Evolutionary conservation across 2,329 filamentous ascomycete species (phyloP), one percentile per base, ranked within the genome.

Genomic region (Aspergillus bombycis): DNA sequence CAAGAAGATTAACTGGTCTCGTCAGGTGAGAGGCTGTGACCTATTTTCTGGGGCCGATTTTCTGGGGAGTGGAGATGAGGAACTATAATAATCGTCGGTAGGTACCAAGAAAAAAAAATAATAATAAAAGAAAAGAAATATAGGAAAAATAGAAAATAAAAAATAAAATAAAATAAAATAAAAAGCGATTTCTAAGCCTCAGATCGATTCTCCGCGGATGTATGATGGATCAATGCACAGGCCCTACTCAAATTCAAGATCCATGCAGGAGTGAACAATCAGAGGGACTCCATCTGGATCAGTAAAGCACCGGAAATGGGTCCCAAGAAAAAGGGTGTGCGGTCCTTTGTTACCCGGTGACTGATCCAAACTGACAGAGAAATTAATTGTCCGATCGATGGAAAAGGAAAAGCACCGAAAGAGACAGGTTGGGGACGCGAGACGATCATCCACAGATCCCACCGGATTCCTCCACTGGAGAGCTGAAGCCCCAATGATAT

Each of bases 1-100:
- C 28, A 36, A 54, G 30, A 36, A 54, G 30, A 36, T 36, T 11
- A 30, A 46, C 21, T 46, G 43, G 43, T 46, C 32, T 38, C 26
- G 52, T 55, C 52, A 55, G 52, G 52, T 55, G 52, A 55, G 52
- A 55, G 52, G 52, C 52, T 41, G 52, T 55, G 52, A 55, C 52
- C 52, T 55, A 55, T 26, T 55, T 55, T 38, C 52, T 54, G 52
- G 52, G 52, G 52, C 52, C 19, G 52, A 54, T 54, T 54, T 53
- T 55, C 52, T 55, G 52, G 32, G 52, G 52, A 55, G n/a, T 36
- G 30, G 52, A 54, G 32, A 36, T 54, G 52, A 34, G 34, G 50
- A 54, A 54, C 28, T 34, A 54, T 34, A 54, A 54, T 54, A 32
- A 54, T 32, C 28, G 11, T 54, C 11, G 41, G 41, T 21, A 45